Conservation (phyloP, 73 alveolate genomes). For the Blepharisma japonicum region DNA sequence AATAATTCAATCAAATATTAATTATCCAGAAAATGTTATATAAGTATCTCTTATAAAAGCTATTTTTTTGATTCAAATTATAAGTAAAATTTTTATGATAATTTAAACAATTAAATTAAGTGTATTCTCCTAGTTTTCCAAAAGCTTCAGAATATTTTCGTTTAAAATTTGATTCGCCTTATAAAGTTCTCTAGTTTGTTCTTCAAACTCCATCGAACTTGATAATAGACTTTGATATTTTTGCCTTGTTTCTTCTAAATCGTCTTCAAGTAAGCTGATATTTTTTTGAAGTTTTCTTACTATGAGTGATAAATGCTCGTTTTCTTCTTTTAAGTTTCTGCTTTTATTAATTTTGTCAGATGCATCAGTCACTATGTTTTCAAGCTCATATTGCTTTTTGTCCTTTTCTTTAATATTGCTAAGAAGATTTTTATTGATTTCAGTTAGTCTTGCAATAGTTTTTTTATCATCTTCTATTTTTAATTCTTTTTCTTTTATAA, state of each 20-base stretch:
- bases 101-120: too few species aligned
- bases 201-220: constrained; percentile 12
- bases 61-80: too few species aligned
- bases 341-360: constrained; percentile 14
- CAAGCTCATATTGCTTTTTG: background rate
- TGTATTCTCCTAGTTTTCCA: background rate
- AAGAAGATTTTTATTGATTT: constrained; percentile 14
- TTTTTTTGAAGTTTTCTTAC: background rate
- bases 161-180: constrained; percentile 17
- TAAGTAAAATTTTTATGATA: too few species aligned
- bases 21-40: too few species aligned
- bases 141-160: constrained; percentile 17
- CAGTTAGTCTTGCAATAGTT: background rate
- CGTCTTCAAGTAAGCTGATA: background rate
- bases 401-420: background rate
- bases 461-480: constrained; percentile 25
- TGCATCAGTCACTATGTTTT: background rate
- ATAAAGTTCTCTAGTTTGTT: constrained; percentile 16
- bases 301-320: constrained; percentile 10
- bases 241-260: background rate
- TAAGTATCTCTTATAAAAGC: too few species aligned
- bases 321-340: constrained; percentile 14
- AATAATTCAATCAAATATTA: too few species aligned
- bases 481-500: constrained; percentile 1
- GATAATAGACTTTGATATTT: background rate